Base-by-base conservation (phyloP, 306 rosid genomes). In the Hippophae gyantsensis region DNA sequence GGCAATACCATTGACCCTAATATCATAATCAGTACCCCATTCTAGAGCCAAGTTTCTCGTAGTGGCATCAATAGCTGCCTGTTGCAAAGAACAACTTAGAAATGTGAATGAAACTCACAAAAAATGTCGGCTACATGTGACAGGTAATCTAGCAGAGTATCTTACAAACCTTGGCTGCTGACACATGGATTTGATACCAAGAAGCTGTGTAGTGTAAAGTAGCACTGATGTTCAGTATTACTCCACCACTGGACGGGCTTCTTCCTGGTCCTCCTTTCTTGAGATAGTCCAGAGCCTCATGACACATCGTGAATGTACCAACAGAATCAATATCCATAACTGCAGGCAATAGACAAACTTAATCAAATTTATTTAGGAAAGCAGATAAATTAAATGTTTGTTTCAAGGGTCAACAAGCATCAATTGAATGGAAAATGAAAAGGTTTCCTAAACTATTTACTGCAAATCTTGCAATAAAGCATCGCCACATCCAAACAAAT, bases 41-140 rank as follows among this genome's bases (percentile, higher is more conserved):
- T 92, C 98, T 18, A 92, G 69, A 43, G 98, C 98, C 89, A 92
- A 79, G 79, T 81, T 92, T 78, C 98, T 83, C 18, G 85, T 92
- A 26, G 85, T 81, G 62, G 98, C 92, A 70, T 92, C 98, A 52
- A 92, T 82, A 43, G 98, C 98, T 45, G 98, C 98, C 98, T 90
- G 76, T 74, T 42, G 23, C 56, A 74, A 56, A 23, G 42, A 69
- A 27, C 56, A 48, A 13, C 51, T 32, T 14, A 10, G 60, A 61
- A 43, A 25, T 41, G 38, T 32, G 38, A 32, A 32, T 32, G 38
- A 32, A 2, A 32, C 38, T 32, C 38, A 32, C 38, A 32, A 2
- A 32, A 32, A 4, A 32, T 32, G 38, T 32, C 5, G 38, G 38
- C 5, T 32, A 32, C 38, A 2, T 4, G 5, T 32, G 38, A 32